Base-by-base conservation (phyloP, 129 eudicot species). In the Ambrosia artemisiifolia region DNA sequence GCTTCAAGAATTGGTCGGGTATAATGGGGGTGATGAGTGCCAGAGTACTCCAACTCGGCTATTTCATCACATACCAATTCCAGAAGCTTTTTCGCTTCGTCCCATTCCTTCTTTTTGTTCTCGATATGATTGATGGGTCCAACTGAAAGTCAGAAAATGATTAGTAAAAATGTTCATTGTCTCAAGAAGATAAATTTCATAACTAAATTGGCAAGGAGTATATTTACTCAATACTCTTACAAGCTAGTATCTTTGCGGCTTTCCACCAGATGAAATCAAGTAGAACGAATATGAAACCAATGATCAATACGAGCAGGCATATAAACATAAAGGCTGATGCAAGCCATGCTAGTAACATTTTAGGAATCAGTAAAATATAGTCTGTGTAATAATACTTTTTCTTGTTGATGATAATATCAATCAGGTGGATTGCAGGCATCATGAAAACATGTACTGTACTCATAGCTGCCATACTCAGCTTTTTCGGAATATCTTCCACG, bases 1-100 rank as follows among this genome's bases (percentile, higher is more conserved):
- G 80, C 80, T 48, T 67, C 73, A 66, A 67, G 68, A 63, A 74
- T 14, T 49, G 78, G 67, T 30, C 38, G 2, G 8, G n/a, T n/a
- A n/a, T n/a, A n/a, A n/a, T n/a, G n/a, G n/a, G n/a, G n/a, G n/a
- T n/a, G n/a, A n/a, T n/a, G n/a, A n/a, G n/a, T n/a, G n/a, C n/a
- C n/a, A n/a, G n/a, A n/a, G n/a, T n/a, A n/a, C n/a, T n/a, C n/a
- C n/a, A n/a, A n/a, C n/a, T n/a, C n/a, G n/a, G n/a, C n/a, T n/a
- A n/a, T n/a, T n/a, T n/a, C n/a, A n/a, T n/a, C n/a, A n/a, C n/a
- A n/a, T n/a, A n/a, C n/a, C n/a, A n/a, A n/a, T n/a, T n/a, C n/a
- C n/a, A n/a, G n/a, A n/a, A n/a, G n/a, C n/a, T n/a, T n/a, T n/a
- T n/a, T n/a, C n/a, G n/a, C n/a, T n/a, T n/a, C n/a, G n/a, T n/a